Evolutionary conservation across 805 yeast genomes (phyloP).

Genomic region (Lachancea cidri): DNA sequence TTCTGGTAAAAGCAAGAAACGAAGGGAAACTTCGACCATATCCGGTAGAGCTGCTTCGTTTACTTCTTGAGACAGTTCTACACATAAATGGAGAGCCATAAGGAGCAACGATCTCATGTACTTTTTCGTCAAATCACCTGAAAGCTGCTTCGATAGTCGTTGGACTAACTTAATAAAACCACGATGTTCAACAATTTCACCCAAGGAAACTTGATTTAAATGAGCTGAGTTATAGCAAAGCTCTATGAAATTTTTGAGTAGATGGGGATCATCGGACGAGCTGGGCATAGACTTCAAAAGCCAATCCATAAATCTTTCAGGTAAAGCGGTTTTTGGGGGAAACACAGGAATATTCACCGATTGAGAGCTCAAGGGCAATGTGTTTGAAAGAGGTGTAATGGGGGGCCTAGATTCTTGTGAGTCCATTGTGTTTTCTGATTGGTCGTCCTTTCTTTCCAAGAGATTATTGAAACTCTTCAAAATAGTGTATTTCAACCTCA

Average conservation of each 20-base stretch:
- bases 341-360: conserved; percentile 3
- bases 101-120: conserved; percentile 6
- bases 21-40: conserved; percentile 9
- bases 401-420: conserved; percentile 1
- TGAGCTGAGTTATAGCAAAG: conserved; percentile 23
- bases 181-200: conserved; percentile 13
- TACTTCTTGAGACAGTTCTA: conserved; percentile 8
- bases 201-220: conserved; percentile 14
- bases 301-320: conserved; percentile 19
- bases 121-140: conserved; percentile 1
- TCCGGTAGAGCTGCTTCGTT: neutral
- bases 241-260: conserved; percentile 30
- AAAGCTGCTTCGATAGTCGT: conserved; percentile 2
- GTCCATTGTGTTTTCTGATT: neutral
- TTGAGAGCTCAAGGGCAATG: neutral
- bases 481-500: conserved; percentile 4
- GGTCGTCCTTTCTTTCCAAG: conserved; percentile 3
- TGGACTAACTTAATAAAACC: conserved; percentile 6
- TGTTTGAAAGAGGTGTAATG: neutral
- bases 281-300: conserved; percentile 14
- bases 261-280: conserved; percentile 16
- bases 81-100: conserved; percentile 9
- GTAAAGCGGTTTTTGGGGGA: conserved; percentile 9
- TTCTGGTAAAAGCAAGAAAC: conserved; percentile 8
- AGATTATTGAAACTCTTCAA: conserved; percentile 8